Evolutionary conservation across 1,139 yeast genomes (phyloP), one percentile per base, ranked within the genome.

Genomic region (Saccharomycopsis phalli): DNA sequence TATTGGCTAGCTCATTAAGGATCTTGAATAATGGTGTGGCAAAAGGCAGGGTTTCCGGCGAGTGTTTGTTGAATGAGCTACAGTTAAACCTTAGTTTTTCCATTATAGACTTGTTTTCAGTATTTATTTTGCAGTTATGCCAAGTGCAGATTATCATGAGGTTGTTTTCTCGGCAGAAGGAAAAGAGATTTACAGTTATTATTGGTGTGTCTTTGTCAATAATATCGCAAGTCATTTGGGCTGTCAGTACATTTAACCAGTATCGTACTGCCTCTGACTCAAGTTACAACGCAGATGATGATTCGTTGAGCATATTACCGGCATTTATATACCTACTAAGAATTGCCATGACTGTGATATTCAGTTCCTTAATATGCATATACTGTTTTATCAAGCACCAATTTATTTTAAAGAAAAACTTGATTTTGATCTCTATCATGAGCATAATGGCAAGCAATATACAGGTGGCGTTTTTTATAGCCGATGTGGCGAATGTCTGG

Each of bases 111-210:
- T 64, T 82, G 31, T 54, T 84, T 1, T 72, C 76, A 22, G 76
- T 76, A 18, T 58, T 80, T 5, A 53, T 81, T 4, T 62, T 81
- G 17, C 81, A 79, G 54, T 62, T 82, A 27, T 76, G 84, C 44
- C 91, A 82, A 55, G 87, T 82, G 0, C 88, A 81, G 52, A 77
- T 82, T 20, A 67, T 81, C 4, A 79, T 80, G 74, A 62, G 91
- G 41, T 60, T 82, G 21, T 83, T 81, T 52, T 74, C 74, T 41
- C 66, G 95, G 31, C 81, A 72, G 41, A 69, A 70, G 41, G 95
- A 86, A 57, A 80, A 79, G 54, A 64, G 86, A 41, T 59, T 78
- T 34, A 71, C 83, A 4, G 70, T 82, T 37, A 64, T 72, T 46
- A 62, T 76, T 13, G 95, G 95, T 1, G 60, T 74, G 0, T 49